phyloP scores from a whole-genome alignment of 768 basidiomycete genomes.

The Tricholoma hemisulphureum region DNA sequence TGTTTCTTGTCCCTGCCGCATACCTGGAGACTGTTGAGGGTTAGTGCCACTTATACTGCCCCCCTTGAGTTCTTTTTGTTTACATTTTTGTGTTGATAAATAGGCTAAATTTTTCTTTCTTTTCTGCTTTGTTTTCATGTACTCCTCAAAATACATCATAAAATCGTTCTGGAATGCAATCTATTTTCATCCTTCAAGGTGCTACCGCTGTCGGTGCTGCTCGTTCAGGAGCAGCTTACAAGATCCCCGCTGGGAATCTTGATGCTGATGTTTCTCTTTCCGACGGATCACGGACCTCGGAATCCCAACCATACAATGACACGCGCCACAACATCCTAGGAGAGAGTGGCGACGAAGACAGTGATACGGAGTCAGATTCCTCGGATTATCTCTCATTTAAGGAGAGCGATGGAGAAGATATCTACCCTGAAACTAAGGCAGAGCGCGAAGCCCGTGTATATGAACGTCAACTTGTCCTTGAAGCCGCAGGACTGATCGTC shows the following conservation, averaged over 20 bases:
- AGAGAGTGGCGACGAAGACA: constrained; percentile 27
- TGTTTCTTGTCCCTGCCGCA: constrained; percentile 89
- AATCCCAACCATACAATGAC: background rate
- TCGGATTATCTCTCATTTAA: constrained; percentile 39
- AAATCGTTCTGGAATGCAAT: constrained; percentile 23
- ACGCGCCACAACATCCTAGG: constrained; percentile 6
- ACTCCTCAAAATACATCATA: constrained; percentile 37
- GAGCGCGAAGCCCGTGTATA: constrained; percentile 62
- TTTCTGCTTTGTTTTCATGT: constrained; percentile 55
- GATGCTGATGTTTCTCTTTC: background rate
- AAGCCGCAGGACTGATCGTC: constrained; percentile 84
- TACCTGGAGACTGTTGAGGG: constrained; percentile 87
- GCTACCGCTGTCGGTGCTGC: background rate
- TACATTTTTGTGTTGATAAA: constrained; percentile 47
- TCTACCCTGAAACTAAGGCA: constrained; percentile 42
- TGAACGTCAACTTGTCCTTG: constrained; percentile 80
- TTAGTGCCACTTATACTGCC: constrained; percentile 62
- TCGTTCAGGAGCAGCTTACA: constrained; percentile 4
- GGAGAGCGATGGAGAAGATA: constrained; percentile 35
- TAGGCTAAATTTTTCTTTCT: constrained; percentile 77
- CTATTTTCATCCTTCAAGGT: constrained; percentile 14
- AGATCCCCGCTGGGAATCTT: background rate
- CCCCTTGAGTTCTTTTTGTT: constrained; percentile 58
- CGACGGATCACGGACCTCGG: background rate
- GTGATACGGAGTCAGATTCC: constrained; percentile 31